These are phyloP conservation scores for Aspergillus sp. DNA, from an alignment of 2,329 filamentous ascomycete genomes.

Conservation along the genomic window DNA sequence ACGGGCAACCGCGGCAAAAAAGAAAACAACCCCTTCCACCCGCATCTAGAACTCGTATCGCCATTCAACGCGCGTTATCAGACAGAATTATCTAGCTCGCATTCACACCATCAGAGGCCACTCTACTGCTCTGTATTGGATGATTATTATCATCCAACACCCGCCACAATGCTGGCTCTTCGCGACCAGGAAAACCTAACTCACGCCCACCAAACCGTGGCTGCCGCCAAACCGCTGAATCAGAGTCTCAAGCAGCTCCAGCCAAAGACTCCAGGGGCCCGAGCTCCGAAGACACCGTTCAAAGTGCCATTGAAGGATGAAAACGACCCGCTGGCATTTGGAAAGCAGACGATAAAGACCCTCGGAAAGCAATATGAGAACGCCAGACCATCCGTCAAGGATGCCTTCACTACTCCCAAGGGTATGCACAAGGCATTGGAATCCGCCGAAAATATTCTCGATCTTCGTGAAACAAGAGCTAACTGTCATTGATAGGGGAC, in stretches of 20 bases:
- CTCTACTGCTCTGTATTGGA: constrained; percentile 19
- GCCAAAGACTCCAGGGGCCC: constrained; percentile 78
- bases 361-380: constrained; percentile 63
- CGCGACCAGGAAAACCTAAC: constrained; percentile 88
- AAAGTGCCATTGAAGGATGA: constrained; percentile 81
- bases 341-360: constrained; percentile 63
- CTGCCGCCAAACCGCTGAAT: constrained; percentile 72
- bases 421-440: constrained; percentile 57
- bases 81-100: background rate
- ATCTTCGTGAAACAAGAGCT: background rate
- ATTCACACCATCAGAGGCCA: background rate
- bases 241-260: constrained; percentile 64
- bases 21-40: constrained; percentile 23
- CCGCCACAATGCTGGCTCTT: constrained; percentile 70
- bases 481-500: constrained; percentile 45
- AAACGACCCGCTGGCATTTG: constrained; percentile 67
- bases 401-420: constrained; percentile 77
- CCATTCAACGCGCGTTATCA: constrained; percentile 1
- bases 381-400: constrained; percentile 59
- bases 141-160: constrained; percentile 24
- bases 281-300: constrained; percentile 81
- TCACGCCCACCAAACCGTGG: constrained; percentile 72
- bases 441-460: background rate
- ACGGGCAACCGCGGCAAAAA: constrained; percentile 44
- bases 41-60: constrained; percentile 29